These are phyloP conservation scores for Mytilinidion resinicola DNA, from an alignment of 495 filamentous ascomycete genomes.

Conservation along the genomic window DNA sequence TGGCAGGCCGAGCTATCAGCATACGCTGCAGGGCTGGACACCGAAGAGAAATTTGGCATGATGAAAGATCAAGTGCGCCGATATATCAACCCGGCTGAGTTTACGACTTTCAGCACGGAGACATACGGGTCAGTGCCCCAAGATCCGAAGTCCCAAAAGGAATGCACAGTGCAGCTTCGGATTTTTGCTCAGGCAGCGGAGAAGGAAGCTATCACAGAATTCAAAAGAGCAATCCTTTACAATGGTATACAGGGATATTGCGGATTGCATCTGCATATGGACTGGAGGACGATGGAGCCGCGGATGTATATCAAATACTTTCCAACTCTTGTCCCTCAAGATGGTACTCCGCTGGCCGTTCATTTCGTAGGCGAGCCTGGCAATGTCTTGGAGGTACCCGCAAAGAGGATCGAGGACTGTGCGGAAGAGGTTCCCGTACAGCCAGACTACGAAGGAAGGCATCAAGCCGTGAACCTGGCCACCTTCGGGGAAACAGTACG, in stretches of 20 bases:
- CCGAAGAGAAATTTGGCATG: conserved; percentile 8
- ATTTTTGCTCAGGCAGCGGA: conserved; percentile 12
- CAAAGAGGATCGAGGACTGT: conserved; percentile 12
- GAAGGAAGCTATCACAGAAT: conserved; percentile 5
- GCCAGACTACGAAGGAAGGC: conserved; percentile 5
- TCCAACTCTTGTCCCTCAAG: conserved; percentile 4
- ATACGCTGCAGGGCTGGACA: conserved; percentile 8
- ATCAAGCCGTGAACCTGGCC: neutral
- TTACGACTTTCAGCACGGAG: conserved; percentile 17
- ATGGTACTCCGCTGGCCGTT: neutral
- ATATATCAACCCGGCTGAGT: conserved; percentile 9
- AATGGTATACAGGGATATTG: conserved; percentile 20
- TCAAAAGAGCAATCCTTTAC: conserved; percentile 12
- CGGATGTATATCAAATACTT: conserved; percentile 18
- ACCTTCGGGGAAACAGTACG: conserved; percentile 5
- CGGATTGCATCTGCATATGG: conserved; percentile 15
- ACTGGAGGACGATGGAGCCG: conserved; percentile 19
- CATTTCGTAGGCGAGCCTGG: conserved; percentile 3
- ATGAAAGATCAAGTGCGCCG: conserved; percentile 18
- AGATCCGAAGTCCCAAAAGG: conserved; percentile 13
- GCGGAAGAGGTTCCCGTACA: conserved; percentile 1
- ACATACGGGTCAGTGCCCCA: conserved; percentile 3
- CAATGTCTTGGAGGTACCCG: neutral
- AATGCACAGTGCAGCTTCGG: conserved; percentile 13
- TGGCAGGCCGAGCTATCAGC: conserved; percentile 17